Evolutionary conservation across 306 rosid species (phyloP).

Genomic region (Carpinus fangiana): DNA sequence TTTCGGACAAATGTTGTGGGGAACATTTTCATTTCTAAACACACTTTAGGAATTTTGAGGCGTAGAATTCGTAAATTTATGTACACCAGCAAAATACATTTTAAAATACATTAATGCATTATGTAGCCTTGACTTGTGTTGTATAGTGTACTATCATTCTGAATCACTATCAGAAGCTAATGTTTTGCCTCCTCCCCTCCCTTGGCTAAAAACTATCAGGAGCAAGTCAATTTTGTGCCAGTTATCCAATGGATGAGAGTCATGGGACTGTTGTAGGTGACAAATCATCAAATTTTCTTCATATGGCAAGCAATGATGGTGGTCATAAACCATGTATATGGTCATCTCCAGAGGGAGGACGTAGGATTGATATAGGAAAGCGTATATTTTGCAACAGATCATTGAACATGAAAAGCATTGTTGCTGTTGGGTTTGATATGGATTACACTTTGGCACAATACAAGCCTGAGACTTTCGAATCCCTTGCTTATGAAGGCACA

Average conservation of each 20-base stretch:
- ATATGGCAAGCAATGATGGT: slow-evolving; percentile 25
- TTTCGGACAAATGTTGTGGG: not conserved
- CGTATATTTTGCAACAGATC: slow-evolving; percentile 92
- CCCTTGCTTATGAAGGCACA: slow-evolving; percentile 97
- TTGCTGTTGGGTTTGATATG: slow-evolving; percentile 98
- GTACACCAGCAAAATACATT: not conserved
- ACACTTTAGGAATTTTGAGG: not conserved
- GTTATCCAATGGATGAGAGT: slow-evolving; percentile 53
- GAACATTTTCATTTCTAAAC: not conserved
- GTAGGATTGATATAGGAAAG: slow-evolving; percentile 62
- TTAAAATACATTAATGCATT: not conserved
- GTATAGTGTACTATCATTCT: not conserved
- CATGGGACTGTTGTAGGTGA: slow-evolving; percentile 38
- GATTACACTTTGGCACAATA: slow-evolving; percentile 99
- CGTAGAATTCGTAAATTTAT: not conserved
- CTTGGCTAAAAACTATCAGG: slow-evolving; percentile 41
- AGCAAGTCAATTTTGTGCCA: slow-evolving; percentile 43
- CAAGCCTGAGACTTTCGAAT: slow-evolving; percentile 93
- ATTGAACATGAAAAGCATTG: slow-evolving; percentile 86
- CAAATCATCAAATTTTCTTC: slow-evolving; percentile 25
- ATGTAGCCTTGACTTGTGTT: not conserved
- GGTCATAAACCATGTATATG: slow-evolving; percentile 52
- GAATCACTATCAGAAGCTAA: not conserved
- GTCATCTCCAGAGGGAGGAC: slow-evolving; percentile 66
- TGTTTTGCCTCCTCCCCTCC: not conserved